Conservation (phyloP, 164 flowering plant species). For the Vitis amurensis region DNA sequence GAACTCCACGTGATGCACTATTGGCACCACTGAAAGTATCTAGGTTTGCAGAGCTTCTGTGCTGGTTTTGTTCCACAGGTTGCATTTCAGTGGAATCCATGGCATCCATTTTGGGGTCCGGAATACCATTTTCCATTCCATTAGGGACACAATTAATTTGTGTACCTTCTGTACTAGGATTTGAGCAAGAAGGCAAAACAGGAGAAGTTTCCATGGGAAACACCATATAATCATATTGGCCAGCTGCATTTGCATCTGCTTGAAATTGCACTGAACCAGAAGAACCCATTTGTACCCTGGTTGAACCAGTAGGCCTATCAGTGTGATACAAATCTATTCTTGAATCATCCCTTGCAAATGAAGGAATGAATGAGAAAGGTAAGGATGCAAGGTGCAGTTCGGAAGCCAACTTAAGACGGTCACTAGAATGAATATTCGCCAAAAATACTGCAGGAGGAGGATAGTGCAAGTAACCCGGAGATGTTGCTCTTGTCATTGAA, state of each 20-base stretch:
- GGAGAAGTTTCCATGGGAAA: slow-evolving; percentile 20
- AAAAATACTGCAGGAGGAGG: slow-evolving; percentile 85
- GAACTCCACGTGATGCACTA: slow-evolving; percentile 4
- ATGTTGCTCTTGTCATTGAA: slow-evolving; percentile 81
- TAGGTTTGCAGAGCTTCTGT: slow-evolving; percentile 5
- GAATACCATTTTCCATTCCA: slow-evolving; percentile 7
- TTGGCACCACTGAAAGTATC: slow-evolving; percentile 4
- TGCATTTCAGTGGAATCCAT: slow-evolving; percentile 27
- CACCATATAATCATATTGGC: slow-evolving; percentile 1
- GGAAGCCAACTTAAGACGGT: slow-evolving; percentile 36
- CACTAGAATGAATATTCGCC: slow-evolving; percentile 59
- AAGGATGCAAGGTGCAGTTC: slow-evolving; percentile 51
- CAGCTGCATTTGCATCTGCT: slow-evolving; percentile 9
- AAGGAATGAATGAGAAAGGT: slow-evolving; percentile 65
- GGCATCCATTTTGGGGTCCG: slow-evolving; percentile 4
- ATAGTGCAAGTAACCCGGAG: slow-evolving; percentile 70
- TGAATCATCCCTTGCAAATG: slow-evolving; percentile 46
- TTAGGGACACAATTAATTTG: not conserved
- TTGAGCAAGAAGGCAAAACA: slow-evolving; percentile 3
- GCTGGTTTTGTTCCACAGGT: not conserved
- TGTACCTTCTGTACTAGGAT: slow-evolving; percentile 8
- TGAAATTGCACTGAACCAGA: slow-evolving; percentile 10
- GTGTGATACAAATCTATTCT: slow-evolving; percentile 40
- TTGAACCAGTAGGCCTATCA: slow-evolving; percentile 32
- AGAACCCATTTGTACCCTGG: slow-evolving; percentile 19